Percentiles rank a stretch among this genome's conserved stretches.
These are phyloP conservation scores for Terfezia claveryi DNA, from an alignment of 495 filamentous ascomycete species.

Conservation along the genomic window DNA sequence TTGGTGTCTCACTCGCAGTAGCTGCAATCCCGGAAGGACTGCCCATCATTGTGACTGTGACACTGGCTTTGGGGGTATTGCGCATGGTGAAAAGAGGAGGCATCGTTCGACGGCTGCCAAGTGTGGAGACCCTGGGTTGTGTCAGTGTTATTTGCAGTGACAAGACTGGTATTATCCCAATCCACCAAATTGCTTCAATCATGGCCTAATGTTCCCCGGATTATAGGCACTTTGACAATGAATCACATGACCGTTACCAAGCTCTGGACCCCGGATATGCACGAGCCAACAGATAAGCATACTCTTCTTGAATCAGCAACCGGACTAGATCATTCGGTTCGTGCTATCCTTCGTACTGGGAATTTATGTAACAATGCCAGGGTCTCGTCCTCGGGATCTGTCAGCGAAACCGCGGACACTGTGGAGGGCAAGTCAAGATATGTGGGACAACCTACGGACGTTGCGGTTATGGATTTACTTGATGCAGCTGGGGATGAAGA, in stretches of 20 bases:
- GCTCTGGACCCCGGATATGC: conserved; percentile 73
- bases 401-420: conserved; percentile 8
- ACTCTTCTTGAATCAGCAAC: conserved; percentile 26
- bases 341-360: conserved; percentile 56
- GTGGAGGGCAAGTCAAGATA: conserved; percentile 46
- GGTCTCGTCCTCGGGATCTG: conserved; percentile 28
- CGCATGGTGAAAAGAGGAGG: conserved; percentile 86
- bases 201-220: background rate
- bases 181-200: background rate
- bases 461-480: conserved; percentile 78
- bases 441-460: conserved; percentile 93
- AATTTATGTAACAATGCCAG: conserved; percentile 94
- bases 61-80: conserved; percentile 77
- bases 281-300: conserved; percentile 36
- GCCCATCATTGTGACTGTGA: conserved; percentile 95
- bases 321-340: conserved; percentile 4
- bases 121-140: conserved; percentile 90
- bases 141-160: conserved; percentile 98
- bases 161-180: conserved; percentile 45
- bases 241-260: conserved; percentile 98
- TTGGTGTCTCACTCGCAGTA: conserved; percentile 88
- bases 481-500: conserved; percentile 81
- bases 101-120: conserved; percentile 84
- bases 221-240: conserved; percentile 61
- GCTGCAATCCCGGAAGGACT: conserved; percentile 93